Evolutionary conservation across 1,284 basidiomycete genomes (phyloP).

Genomic region (Cystobasidium sp.): DNA sequence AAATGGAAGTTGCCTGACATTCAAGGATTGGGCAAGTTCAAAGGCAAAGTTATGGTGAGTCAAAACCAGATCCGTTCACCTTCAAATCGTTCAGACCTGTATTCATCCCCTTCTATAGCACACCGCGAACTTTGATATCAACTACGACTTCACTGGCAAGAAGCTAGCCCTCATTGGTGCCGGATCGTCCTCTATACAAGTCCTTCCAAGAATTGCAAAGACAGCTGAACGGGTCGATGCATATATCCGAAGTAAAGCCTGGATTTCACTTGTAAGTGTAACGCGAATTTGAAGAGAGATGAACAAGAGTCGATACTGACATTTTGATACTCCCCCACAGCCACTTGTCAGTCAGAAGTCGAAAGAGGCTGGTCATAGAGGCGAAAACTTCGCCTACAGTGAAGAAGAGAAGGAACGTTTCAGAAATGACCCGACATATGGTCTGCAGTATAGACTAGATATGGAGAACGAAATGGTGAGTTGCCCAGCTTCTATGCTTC

Average conservation of each 20-base stretch:
- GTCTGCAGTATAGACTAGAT: constrained; percentile 32
- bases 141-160: constrained; percentile 64
- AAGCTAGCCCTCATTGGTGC: constrained; percentile 68
- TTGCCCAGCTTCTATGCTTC: no score
- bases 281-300: constrained; percentile 48
- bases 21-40: constrained; percentile 61
- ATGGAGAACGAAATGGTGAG: constrained; percentile 43
- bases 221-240: constrained; percentile 50
- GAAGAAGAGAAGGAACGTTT: constrained; percentile 33
- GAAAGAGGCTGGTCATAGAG: constrained; percentile 26
- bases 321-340: constrained; percentile 1
- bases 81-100: neutral
- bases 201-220: constrained; percentile 58
- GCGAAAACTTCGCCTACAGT: constrained; percentile 30
- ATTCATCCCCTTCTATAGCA: constrained; percentile 55
- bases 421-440: constrained; percentile 27
- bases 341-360: constrained; percentile 20
- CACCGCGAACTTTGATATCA: constrained; percentile 65
- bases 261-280: constrained; percentile 56
- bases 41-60: constrained; percentile 60
- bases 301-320: neutral
- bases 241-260: constrained; percentile 52
- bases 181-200: constrained; percentile 63
- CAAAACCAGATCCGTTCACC: neutral
- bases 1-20: constrained; percentile 58